These are phyloP conservation scores for Neoscytalidium dimidiatum DNA, from an alignment of 2,329 filamentous ascomycete genomes.

Conservation along the genomic window DNA sequence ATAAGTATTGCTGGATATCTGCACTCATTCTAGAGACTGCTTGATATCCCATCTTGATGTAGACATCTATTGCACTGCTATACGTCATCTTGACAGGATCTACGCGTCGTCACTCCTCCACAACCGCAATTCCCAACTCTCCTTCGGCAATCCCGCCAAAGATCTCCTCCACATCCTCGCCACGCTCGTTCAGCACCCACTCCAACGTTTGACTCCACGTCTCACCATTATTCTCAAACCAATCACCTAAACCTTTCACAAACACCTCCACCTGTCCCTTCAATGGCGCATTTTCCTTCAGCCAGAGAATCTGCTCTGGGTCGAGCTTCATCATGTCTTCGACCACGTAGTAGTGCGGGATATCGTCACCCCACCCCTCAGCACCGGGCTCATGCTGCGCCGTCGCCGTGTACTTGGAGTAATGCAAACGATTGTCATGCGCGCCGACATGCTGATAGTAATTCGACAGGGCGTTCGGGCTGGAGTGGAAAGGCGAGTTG, in stretches of 20 bases:
- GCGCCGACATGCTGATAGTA: slow-evolving; percentile 31
- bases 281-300: slow-evolving; percentile 57
- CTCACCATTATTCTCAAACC: slow-evolving; percentile 66
- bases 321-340: slow-evolving; percentile 67
- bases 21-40: too few species aligned
- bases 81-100: neutral
- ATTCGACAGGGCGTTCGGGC: slow-evolving; percentile 28
- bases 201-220: slow-evolving; percentile 62
- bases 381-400: slow-evolving; percentile 54
- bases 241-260: slow-evolving; percentile 55
- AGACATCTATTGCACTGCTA: neutral
- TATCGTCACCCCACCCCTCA: slow-evolving; percentile 67
- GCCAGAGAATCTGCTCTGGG: slow-evolving; percentile 59
- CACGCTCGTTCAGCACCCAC: slow-evolving; percentile 58
- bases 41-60: neutral
- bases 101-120: slow-evolving; percentile 21
- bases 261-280: slow-evolving; percentile 61
- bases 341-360: slow-evolving; percentile 64
- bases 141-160: slow-evolving; percentile 67
- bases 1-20: too few species aligned
- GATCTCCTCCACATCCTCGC: slow-evolving; percentile 58
- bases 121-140: slow-evolving; percentile 64
- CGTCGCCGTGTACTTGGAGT: slow-evolving; percentile 50
- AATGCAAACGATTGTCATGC: slow-evolving; percentile 42
- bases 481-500: slow-evolving; percentile 31